Evolutionary conservation across 2,329 filamentous ascomycete genomes (phyloP).

Genomic region (Pseudocercospora macadamiae): DNA sequence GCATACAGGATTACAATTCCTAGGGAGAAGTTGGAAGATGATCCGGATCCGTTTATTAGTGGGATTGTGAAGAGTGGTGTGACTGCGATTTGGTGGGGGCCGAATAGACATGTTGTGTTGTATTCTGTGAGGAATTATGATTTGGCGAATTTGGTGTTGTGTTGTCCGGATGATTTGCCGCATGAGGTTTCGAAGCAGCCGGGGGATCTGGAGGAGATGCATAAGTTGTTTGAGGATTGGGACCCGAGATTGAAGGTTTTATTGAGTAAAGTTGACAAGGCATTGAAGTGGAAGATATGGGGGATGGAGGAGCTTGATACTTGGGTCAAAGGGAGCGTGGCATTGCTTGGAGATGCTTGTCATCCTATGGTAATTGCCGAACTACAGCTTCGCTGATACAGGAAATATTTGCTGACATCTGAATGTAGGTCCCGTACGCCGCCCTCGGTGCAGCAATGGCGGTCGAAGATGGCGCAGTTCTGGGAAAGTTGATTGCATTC

Average conservation of each 20-base stretch:
- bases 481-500: constrained; percentile 48
- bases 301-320: constrained; percentile 14
- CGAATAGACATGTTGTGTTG: constrained; percentile 60
- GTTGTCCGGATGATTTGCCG: constrained; percentile 65
- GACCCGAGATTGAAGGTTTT: constrained; percentile 57
- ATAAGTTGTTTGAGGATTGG: constrained; percentile 61
- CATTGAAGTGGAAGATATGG: constrained; percentile 68
- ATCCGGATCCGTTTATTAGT: constrained; percentile 7
- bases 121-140: constrained; percentile 62
- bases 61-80: constrained; percentile 2
- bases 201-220: constrained; percentile 63
- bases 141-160: constrained; percentile 66
- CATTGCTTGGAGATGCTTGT: constrained; percentile 57
- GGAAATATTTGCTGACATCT: not conserved
- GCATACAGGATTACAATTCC: constrained; percentile 64
- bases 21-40: constrained; percentile 50
- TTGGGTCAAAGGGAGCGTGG: constrained; percentile 13
- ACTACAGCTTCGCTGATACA: not conserved
- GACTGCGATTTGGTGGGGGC: constrained; percentile 62
- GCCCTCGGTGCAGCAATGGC: constrained; percentile 69
- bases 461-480: constrained; percentile 67
- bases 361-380: constrained; percentile 58
- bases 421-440: constrained; percentile 50
- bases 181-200: constrained; percentile 52
- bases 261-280: constrained; percentile 54